These are phyloP conservation scores for Rhizopogon roseolus DNA, from an alignment of 768 basidiomycete species.

Conservation along the genomic window DNA sequence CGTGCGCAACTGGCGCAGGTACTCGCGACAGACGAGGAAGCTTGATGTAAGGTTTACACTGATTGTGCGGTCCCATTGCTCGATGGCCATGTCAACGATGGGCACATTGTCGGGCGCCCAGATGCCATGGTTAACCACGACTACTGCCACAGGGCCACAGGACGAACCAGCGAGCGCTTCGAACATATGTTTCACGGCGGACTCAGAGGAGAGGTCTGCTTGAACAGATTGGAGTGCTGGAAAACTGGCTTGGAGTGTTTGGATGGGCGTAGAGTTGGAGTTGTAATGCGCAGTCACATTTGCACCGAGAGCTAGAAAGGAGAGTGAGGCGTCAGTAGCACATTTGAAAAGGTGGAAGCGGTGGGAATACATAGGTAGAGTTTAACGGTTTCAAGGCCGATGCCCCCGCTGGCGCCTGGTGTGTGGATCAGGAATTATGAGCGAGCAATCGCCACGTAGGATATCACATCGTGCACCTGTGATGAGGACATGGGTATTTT, in stretches of 20 bases:
- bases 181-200: conserved; percentile 49
- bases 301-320: conserved; percentile 56
- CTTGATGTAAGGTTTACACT: conserved; percentile 62
- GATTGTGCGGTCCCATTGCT: conserved; percentile 60
- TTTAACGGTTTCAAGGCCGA: conserved; percentile 60
- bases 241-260: conserved; percentile 34
- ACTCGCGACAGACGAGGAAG: conserved; percentile 63
- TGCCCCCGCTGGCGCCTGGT: conserved; percentile 70
- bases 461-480: conserved; percentile 41
- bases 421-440: not conserved
- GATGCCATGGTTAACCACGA: conserved; percentile 60
- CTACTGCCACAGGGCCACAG: conserved; percentile 51
- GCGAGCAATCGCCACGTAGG: not conserved
- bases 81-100: conserved; percentile 53
- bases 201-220: conserved; percentile 56
- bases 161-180: conserved; percentile 26
- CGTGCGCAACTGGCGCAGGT: conserved; percentile 39
- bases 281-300: conserved; percentile 72
- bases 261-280: conserved; percentile 39
- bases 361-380: conserved; percentile 47
- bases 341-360: not conserved
- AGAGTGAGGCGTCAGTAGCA: not conserved
- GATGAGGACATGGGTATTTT: conserved; percentile 62
- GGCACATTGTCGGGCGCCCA: conserved; percentile 42
- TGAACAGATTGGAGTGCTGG: conserved; percentile 33